Evolutionary conservation across 495 filamentous ascomycete genomes (phyloP).

Genomic region (Neurospora sp.): DNA sequence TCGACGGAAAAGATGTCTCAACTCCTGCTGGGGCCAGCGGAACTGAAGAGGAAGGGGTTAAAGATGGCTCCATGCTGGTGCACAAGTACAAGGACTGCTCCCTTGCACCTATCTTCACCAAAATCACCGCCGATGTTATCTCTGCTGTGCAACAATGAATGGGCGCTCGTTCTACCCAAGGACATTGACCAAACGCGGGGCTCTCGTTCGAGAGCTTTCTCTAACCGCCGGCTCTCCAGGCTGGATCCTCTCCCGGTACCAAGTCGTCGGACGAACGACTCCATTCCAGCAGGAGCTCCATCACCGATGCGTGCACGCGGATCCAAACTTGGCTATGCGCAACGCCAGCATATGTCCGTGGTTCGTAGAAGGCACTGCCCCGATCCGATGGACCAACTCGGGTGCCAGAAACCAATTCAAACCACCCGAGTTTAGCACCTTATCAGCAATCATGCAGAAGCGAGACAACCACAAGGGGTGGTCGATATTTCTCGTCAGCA

Average conservation of each 20-base stretch:
- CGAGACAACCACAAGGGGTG: background rate
- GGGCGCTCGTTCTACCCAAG: background rate
- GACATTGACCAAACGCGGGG: background rate
- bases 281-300: background rate
- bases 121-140: slow-evolving; percentile 36
- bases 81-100: slow-evolving; percentile 73
- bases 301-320: background rate
- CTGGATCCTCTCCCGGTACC: background rate
- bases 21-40: slow-evolving; percentile 5
- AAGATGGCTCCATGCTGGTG: slow-evolving; percentile 51
- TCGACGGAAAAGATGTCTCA: slow-evolving; percentile 37
- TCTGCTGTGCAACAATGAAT: slow-evolving; percentile 3
- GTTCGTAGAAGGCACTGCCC: background rate
- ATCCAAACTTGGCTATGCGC: background rate
- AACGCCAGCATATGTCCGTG: background rate
- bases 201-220: background rate
- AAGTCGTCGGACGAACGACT: background rate
- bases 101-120: slow-evolving; percentile 60
- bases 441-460: background rate
- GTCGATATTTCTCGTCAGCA: background rate
- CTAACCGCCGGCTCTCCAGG: background rate
- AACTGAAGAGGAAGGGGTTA: slow-evolving; percentile 20
- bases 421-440: background rate
- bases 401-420: background rate
- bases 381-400: background rate